Evolutionary conservation across 73 alveolate genomes (phyloP).

Genomic region (Paramecium primaurelia): DNA sequence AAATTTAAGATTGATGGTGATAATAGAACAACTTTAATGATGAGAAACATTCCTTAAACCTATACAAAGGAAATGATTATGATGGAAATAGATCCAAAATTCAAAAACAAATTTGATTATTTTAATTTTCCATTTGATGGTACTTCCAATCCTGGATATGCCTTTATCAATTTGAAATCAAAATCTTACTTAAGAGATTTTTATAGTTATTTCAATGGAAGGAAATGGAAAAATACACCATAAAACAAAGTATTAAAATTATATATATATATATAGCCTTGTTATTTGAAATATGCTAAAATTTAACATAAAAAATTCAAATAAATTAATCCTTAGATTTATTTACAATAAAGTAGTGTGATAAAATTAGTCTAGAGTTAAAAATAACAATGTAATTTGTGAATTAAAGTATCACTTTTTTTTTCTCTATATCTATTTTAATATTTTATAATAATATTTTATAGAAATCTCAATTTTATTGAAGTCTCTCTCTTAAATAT

Average conservation of each 20-base stretch:
- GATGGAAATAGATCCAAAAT: neutral
- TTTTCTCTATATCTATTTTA: neutral
- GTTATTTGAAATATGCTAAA: constrained; percentile 21
- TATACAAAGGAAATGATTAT: constrained; percentile 26
- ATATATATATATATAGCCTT: neutral
- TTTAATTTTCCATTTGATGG: constrained; percentile 29
- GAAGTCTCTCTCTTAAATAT: neutral
- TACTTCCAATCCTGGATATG: neutral
- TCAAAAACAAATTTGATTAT: constrained; percentile 37
- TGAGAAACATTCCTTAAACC: constrained; percentile 14
- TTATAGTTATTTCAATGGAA: constrained; percentile 20
- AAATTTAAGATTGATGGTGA: neutral
- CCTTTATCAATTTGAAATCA: neutral
- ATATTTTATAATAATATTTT: neutral
- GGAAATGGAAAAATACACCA: neutral
- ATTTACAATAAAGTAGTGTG: neutral
- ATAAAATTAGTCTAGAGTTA: constrained; percentile 22
- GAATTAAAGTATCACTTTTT: neutral
- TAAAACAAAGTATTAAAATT: neutral
- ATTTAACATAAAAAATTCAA: constrained; percentile 1
- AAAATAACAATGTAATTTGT: neutral
- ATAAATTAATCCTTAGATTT: constrained; percentile 3
- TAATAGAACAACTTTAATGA: constrained; percentile 18
- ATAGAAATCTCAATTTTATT: neutral
- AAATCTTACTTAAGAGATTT: constrained; percentile 8